These are phyloP conservation scores for Gaertneriomyces semiglobifer DNA, from an alignment of 192 early-diverging fungal genomes.

Conservation along the genomic window DNA sequence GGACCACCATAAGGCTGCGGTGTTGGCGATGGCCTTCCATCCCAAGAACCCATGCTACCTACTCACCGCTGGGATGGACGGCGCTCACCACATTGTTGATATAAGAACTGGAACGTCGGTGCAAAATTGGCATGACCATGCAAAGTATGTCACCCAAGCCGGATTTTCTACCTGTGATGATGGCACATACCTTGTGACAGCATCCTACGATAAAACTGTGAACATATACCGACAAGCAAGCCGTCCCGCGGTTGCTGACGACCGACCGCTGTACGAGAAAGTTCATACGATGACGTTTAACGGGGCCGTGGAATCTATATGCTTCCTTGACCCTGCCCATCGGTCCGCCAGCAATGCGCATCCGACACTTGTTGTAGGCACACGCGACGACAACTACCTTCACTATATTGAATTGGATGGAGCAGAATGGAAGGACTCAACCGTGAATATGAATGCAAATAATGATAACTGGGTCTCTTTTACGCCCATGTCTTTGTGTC, in stretches of 20 bases:
- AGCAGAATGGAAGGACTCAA: slow-evolving; percentile 10
- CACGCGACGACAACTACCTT: slow-evolving; percentile 70
- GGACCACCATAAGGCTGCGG: slow-evolving; percentile 55
- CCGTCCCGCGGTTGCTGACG: background rate
- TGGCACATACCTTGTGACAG: slow-evolving; percentile 59
- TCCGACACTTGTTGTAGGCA: slow-evolving; percentile 52
- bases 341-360: background rate
- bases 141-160: slow-evolving; percentile 65
- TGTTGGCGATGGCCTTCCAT: slow-evolving; percentile 63
- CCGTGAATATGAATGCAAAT: slow-evolving; percentile 69
- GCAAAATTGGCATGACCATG: slow-evolving; percentile 66
- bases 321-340: slow-evolving; percentile 40
- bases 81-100: slow-evolving; percentile 30
- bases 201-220: slow-evolving; percentile 68
- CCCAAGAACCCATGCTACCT: slow-evolving; percentile 34
- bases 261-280: slow-evolving; percentile 1
- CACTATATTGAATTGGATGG: slow-evolving; percentile 58
- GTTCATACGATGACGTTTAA: slow-evolving; percentile 46
- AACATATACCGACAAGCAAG: slow-evolving; percentile 48
- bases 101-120: slow-evolving; percentile 28
- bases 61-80: slow-evolving; percentile 37
- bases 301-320: slow-evolving; percentile 66
- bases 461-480: slow-evolving; percentile 82
- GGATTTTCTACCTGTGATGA: slow-evolving; percentile 52
- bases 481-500: slow-evolving; percentile 64